Evolutionary conservation across 768 basidiomycete species (phyloP).

Genomic region (Rhodosporidiobolus odoratus): DNA sequence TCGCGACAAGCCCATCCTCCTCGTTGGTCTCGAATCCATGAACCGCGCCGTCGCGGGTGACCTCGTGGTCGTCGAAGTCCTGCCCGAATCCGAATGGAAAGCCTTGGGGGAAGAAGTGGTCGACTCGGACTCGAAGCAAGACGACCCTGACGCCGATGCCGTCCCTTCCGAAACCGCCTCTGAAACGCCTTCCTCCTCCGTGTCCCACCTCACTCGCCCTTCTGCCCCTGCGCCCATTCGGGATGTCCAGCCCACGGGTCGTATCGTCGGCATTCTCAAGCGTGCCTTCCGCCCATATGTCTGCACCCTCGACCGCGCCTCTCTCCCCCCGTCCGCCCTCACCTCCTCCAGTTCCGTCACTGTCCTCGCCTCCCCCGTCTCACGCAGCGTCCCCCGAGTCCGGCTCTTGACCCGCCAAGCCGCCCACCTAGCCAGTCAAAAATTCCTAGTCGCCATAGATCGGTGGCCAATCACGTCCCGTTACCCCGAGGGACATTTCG

Average conservation of each 20-base stretch:
- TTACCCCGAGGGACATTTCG: slow-evolving; percentile 96
- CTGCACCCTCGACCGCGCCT: slow-evolving; percentile 86
- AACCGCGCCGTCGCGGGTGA: slow-evolving; percentile 93
- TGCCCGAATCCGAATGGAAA: slow-evolving; percentile 84
- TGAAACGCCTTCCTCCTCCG: slow-evolving; percentile 12
- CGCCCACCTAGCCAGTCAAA: slow-evolving; percentile 76
- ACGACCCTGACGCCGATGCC: slow-evolving; percentile 72
- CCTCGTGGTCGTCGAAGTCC: slow-evolving; percentile 81
- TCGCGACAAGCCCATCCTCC: slow-evolving; percentile 69
- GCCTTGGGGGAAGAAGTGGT: slow-evolving; percentile 86
- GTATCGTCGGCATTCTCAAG: slow-evolving; percentile 84
- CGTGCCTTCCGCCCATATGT: slow-evolving; percentile 95
- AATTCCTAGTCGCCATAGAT: slow-evolving; percentile 93
- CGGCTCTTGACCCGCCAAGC: slow-evolving; percentile 92
- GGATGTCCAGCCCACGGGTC: slow-evolving; percentile 84
- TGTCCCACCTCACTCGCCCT: neutral
- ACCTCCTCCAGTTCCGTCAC: slow-evolving; percentile 68
- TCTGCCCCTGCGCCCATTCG: slow-evolving; percentile 31
- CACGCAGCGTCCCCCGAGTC: slow-evolving; percentile 84
- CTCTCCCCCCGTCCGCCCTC: slow-evolving; percentile 68
- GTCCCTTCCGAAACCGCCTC: slow-evolving; percentile 53
- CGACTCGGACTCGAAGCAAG: slow-evolving; percentile 85
- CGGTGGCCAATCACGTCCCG: slow-evolving; percentile 79
- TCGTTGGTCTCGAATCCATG: slow-evolving; percentile 87
- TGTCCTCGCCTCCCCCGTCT: slow-evolving; percentile 89